These are phyloP conservation scores for Botryobasidium botryosum DNA, from an alignment of 768 basidiomycete genomes.

Conservation along the genomic window DNA sequence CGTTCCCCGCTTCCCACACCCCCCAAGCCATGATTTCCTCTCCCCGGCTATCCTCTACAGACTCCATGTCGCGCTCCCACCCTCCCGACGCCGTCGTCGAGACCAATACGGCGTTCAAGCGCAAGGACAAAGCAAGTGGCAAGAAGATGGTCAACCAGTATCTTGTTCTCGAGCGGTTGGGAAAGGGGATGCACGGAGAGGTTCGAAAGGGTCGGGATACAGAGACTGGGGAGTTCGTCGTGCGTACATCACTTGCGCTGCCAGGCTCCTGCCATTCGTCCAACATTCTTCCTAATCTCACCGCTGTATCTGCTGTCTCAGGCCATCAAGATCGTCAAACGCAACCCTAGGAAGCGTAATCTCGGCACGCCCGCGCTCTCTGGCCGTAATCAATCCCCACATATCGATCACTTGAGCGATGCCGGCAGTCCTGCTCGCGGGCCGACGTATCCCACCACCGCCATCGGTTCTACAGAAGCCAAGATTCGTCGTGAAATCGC, in stretches of 20 bases:
- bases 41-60: neutral
- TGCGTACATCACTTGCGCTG: conserved; percentile 19
- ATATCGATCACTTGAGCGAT: too few relatives aligned
- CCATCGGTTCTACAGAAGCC: conserved; percentile 52
- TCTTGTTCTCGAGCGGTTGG: conserved; percentile 54
- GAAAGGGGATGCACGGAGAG: conserved; percentile 79
- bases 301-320: conserved; percentile 16
- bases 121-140: conserved; percentile 2
- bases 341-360: conserved; percentile 54
- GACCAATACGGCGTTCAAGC: conserved; percentile 3
- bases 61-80: neutral
- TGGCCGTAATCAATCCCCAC: too few relatives aligned
- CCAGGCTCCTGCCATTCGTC: conserved; percentile 24
- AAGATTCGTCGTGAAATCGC: conserved; percentile 91
- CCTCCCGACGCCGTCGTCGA: conserved; percentile 1
- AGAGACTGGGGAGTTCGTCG: conserved; percentile 16
- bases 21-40: neutral
- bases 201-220: conserved; percentile 58
- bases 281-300: neutral
- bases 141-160: conserved; percentile 72
- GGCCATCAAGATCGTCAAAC: conserved; percentile 68
- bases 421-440: neutral
- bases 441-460: too few relatives aligned
- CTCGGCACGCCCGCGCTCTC: conserved; percentile 17
- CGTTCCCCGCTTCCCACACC: conserved; percentile 1